Evolutionary conservation across 1,284 basidiomycete species (phyloP).

Genomic region (Amylostereum chailletii): DNA sequence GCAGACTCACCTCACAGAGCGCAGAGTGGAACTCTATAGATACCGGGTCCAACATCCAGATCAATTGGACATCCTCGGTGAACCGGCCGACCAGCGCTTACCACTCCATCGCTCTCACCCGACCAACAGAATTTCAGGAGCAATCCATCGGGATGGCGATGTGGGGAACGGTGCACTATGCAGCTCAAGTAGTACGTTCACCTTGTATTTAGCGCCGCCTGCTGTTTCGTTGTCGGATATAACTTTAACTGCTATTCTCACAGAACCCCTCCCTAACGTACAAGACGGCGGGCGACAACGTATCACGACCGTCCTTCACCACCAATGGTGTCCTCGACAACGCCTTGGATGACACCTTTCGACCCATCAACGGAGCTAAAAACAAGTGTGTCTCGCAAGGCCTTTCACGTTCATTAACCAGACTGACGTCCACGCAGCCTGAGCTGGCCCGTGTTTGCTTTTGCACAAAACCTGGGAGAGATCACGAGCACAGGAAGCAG

Average conservation of each 20-base stretch:
- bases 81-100: background rate
- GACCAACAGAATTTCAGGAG: background rate
- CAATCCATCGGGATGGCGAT: background rate
- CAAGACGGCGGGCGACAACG: background rate
- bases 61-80: background rate
- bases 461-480: conserved; percentile 22
- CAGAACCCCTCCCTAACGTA: background rate
- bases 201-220: too few species aligned
- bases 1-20: background rate
- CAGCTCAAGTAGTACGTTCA: background rate
- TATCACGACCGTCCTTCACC: background rate
- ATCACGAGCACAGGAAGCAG: conserved; percentile 12
- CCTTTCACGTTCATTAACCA: background rate
- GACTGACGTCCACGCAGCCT: too few species aligned
- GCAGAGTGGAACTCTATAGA: conserved; percentile 13
- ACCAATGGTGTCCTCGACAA: conserved; percentile 2
- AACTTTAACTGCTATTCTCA: background rate
- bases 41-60: background rate
- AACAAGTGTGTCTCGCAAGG: background rate
- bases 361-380: background rate
- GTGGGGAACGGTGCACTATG: background rate
- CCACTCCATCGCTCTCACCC: background rate
- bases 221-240: too few species aligned
- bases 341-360: background rate
- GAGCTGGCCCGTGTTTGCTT: conserved; percentile 25